Conservation (phyloP, 148 eudicot species). For the Rhododendron williamsianum region DNA sequence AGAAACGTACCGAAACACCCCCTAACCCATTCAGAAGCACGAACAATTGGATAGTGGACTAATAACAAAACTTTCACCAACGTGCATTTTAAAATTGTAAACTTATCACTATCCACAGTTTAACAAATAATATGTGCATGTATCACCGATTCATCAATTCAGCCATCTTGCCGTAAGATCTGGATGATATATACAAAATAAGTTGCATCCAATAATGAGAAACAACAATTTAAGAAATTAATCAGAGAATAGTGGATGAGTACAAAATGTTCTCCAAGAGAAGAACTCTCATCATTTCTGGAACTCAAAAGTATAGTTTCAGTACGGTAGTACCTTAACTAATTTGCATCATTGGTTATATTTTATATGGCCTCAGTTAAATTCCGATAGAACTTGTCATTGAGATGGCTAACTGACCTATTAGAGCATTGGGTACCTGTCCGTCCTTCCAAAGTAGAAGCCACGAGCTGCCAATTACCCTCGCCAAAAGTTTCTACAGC, state of each 20-base stretch:
- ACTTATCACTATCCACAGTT: no score
- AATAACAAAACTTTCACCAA: no score
- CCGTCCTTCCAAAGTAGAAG: conserved; percentile 74
- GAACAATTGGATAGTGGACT: no score
- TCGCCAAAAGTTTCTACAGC: conserved; percentile 84
- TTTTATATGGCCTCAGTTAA: background rate
- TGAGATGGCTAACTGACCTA: conserved; percentile 53
- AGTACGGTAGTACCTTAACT: background rate
- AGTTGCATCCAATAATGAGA: background rate
- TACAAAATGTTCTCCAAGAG: background rate
- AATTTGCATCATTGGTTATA: conserved; percentile 5
- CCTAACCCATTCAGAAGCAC: no score
- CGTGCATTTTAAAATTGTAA: no score
- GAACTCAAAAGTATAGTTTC: background rate
- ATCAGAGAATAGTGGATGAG: background rate
- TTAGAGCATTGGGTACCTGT: conserved; percentile 93
- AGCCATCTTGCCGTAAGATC: background rate
- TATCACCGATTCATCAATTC: background rate
- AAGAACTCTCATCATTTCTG: background rate
- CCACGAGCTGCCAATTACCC: conserved; percentile 81
- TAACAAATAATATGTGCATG: no score
- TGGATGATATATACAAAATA: background rate
- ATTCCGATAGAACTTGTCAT: background rate
- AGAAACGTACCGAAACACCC: no score
- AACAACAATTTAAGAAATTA: background rate